Evolutionary conservation across 495 filamentous ascomycete species (phyloP), one percentile per base, ranked within the genome.

Genomic region (Hapsidospora chrysogenum): DNA sequence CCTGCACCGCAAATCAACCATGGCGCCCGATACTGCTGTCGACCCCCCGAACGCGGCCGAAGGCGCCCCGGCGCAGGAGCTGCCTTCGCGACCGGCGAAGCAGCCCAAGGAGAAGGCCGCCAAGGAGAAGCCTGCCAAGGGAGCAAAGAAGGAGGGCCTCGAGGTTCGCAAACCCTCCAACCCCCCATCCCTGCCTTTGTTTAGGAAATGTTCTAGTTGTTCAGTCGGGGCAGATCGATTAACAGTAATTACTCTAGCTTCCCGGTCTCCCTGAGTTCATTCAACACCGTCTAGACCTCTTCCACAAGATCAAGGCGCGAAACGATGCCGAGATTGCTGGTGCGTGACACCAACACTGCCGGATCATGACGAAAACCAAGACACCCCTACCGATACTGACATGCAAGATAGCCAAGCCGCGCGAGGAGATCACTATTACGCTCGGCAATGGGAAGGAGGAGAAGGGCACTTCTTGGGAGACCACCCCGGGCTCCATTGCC

Each of bases 301-400:
- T 95, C 58, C 78, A 96, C 41, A 72, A 76, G 45, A 58, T 96
- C 17, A 94, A 85, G 69, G 74, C 78, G 41, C 66, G 81, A 52
- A 71, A 80, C 47, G 74, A 92, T 35, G 74, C 76, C 13, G 78
- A 89, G 32, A 50, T 80, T 33, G 68, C 74, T 33, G 31, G 31
- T 33, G 11, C 31, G 31, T 33, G 7, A 16, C 7, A 11, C 9
- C 15, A 11, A 33, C 3, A 18, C 17, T 19, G 7, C 31, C 31
- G 17, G 8, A 9, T 19, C 29, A 31, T n/a, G n/a, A n/a, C n/a
- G n/a, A n/a, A n/a, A n/a, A n/a, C n/a, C n/a, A n/a, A n/a, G n/a
- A n/a, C n/a, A n/a, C n/a, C n/a, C n/a, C n/a, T n/a, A n/a, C n/a
- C n/a, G n/a, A n/a, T n/a, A n/a, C n/a, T n/a, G n/a, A n/a, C n/a